phyloP scores from a whole-genome alignment of 2,329 filamentous ascomycete genomes.

The Fusarium haematococcum region DNA sequence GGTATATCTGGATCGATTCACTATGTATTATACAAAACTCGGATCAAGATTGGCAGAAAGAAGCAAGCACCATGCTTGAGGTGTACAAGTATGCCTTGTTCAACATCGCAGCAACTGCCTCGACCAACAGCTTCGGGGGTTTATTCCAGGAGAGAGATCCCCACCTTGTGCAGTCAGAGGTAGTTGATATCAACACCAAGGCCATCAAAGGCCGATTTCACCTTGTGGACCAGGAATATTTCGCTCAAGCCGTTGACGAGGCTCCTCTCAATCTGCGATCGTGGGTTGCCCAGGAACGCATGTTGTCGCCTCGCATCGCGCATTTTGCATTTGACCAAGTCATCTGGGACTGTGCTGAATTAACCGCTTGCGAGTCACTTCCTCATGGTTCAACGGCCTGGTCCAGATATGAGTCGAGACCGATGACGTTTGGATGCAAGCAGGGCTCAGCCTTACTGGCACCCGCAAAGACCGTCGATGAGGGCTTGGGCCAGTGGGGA shows the following conservation, averaged over 20 bases:
- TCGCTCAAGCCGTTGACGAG: slow-evolving; percentile 9
- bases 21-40: slow-evolving; percentile 30
- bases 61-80: slow-evolving; percentile 14
- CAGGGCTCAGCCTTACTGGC: not conserved
- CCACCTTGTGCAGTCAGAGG: not conserved
- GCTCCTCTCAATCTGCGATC: slow-evolving; percentile 8
- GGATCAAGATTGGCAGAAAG: slow-evolving; percentile 18
- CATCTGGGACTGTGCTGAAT: slow-evolving; percentile 24
- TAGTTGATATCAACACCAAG: not conserved
- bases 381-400: not conserved
- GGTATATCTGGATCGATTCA: slow-evolving; percentile 27
- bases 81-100: slow-evolving; percentile 13
- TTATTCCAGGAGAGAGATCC: slow-evolving; percentile 6
- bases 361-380: slow-evolving; percentile 1
- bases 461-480: not conserved
- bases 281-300: slow-evolving; percentile 28
- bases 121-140: slow-evolving; percentile 1
- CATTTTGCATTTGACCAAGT: slow-evolving; percentile 23
- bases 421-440: slow-evolving; percentile 8
- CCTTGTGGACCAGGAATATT: slow-evolving; percentile 9
- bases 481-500: slow-evolving; percentile 14
- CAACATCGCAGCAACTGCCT: slow-evolving; percentile 14
- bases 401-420: not conserved
- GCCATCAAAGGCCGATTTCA: not conserved
- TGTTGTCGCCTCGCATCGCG: slow-evolving; percentile 19